Base-by-base conservation (phyloP, 352 stramenopile species). In the Peronospora tabacina region DNA sequence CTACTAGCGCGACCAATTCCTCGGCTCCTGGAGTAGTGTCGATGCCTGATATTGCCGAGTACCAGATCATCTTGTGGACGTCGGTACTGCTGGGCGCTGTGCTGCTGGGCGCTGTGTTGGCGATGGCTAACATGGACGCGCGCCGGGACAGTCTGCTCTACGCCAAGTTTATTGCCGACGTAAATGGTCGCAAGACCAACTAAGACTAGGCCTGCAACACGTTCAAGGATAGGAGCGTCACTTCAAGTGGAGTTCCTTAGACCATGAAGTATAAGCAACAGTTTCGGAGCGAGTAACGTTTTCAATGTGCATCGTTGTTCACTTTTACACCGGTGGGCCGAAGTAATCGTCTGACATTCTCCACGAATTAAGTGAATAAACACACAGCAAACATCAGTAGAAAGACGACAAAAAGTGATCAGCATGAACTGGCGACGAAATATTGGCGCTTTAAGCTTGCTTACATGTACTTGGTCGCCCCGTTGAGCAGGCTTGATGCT, bases 41-140 rank as follows among this genome's bases (percentile, higher is more conserved):
- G 15, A 66, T 88, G 38, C 52, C 72, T 9, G 76, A 85, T 26
- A 89, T 92, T 51, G 71, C 66, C 9, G 66, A 86, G 59, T 90
- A 73, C 55, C 81, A 90, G 66, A 87, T 93, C 54, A 78, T 85
- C 58, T 54, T 93, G 28, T 93, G 82, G 82, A 90, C 75, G 30
- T 81, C 74, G 10, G 66, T 93, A 32, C 34, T 81, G 22, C 57
- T 93, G 12, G 75, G 52, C 19, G 53, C 60, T 7, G 7, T 32
- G 28, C 10, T 32, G 1, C 28, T 32, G 1, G 28, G 52, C 33
- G 49, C 58, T 5, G 44, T 84, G 44, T 43, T 81, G 44, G 67
- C 67, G 8, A 81, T 90, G 58, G 61, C 62, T 49, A 86, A 72
- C 60, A 90, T 93, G 75, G 69, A 91, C 42, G 61, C 70, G 5